phyloP scores from a whole-genome alignment of 768 basidiomycete genomes.

The Panellus pusillus region DNA sequence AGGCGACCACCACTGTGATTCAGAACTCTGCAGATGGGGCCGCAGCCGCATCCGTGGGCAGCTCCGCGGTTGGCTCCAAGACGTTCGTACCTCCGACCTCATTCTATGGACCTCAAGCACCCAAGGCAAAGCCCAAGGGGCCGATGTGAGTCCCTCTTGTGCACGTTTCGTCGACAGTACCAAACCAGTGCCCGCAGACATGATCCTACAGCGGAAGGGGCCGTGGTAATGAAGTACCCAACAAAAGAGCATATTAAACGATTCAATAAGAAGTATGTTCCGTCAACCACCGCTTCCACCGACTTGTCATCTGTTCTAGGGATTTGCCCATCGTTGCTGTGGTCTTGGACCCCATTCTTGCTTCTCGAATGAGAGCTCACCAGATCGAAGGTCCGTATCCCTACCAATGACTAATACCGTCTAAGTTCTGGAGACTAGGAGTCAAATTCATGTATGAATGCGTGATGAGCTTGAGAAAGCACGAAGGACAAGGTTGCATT shows the following conservation, averaged over 20 bases:
- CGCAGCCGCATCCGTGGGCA: conserved; percentile 18
- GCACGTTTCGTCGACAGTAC: background rate
- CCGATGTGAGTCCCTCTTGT: conserved; percentile 46
- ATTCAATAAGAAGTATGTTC: conserved; percentile 67
- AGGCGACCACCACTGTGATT: conserved; percentile 10
- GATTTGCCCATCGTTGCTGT: conserved; percentile 70
- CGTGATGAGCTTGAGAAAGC: conserved; percentile 90
- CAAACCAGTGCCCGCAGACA: conserved; percentile 45
- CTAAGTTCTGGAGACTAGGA: conserved; percentile 38
- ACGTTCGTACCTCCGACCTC: conserved; percentile 53
- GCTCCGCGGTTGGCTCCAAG: conserved; percentile 17
- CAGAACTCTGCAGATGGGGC: conserved; percentile 6
- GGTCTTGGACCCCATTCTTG: conserved; percentile 86
- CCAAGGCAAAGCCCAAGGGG: conserved; percentile 38
- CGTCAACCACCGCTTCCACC: background rate
- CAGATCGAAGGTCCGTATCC: conserved; percentile 73
- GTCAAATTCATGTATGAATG: conserved; percentile 92
- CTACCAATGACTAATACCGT: conserved; percentile 2
- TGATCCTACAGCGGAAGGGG: conserved; percentile 73
- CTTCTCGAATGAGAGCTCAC: conserved; percentile 77
- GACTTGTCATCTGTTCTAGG: conserved; percentile 36
- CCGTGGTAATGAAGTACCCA: conserved; percentile 85
- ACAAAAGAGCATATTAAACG: conserved; percentile 61
- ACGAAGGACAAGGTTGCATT: conserved; percentile 92
- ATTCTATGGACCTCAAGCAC: conserved; percentile 53